Conservation (phyloP, 176 grass and related monocot genomes). For the Triticum dicoccoides region DNA sequence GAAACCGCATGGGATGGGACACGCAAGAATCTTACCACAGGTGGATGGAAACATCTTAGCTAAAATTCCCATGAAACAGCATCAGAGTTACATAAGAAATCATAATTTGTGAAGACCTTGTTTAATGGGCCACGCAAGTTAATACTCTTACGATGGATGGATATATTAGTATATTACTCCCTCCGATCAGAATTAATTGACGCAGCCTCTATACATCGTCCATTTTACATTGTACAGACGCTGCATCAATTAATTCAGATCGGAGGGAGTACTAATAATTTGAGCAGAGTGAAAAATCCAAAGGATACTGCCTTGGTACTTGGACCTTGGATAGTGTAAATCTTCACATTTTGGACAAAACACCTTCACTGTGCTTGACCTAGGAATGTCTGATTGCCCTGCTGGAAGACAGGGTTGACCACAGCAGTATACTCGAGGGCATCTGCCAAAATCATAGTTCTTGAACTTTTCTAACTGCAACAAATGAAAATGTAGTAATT, state of each 20-base stretch:
- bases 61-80: background rate
- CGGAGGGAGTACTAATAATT: background rate
- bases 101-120: background rate
- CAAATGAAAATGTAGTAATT: constrained; percentile 20
- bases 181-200: no score
- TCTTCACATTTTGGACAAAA: constrained; percentile 99
- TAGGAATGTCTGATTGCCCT: constrained; percentile 89
- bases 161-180: background rate
- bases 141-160: background rate
- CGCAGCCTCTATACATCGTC: no score
- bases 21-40: background rate
- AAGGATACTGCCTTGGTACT: constrained; percentile 99
- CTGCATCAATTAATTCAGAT: no score
- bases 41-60: background rate
- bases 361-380: constrained; percentile 89
- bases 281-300: constrained; percentile 14
- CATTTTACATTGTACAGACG: no score
- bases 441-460: constrained; percentile 97
- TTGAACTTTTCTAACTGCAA: constrained; percentile 92
- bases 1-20: background rate
- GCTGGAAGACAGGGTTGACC: constrained; percentile 95
- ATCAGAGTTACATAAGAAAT: background rate
- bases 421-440: constrained; percentile 90
- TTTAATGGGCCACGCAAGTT: background rate
- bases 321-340: constrained; percentile 89